Evolutionary conservation across 1,139 yeast species (phyloP).

Genomic region (Blastobotrys buckinghamii): DNA sequence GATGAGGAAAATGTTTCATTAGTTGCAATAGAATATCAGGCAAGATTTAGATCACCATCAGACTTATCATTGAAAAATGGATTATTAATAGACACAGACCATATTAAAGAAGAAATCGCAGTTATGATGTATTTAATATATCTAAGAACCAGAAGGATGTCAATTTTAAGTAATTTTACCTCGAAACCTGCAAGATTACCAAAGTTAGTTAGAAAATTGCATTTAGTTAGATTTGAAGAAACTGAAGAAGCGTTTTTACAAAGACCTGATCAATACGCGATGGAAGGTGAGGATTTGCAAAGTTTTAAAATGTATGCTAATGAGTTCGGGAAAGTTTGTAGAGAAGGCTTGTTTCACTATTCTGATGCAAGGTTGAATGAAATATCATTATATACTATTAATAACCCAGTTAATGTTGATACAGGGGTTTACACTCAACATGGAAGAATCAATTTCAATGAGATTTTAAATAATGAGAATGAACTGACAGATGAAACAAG

Average conservation of each 20-base stretch:
- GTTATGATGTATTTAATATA: background rate
- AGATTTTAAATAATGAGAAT: no score
- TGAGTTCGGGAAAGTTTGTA: background rate
- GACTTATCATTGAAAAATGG: background rate
- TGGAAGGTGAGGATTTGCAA: no score
- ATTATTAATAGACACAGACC: background rate
- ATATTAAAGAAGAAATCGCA: background rate
- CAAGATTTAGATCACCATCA: constrained; percentile 2
- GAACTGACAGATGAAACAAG: no score
- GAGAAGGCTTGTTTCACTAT: background rate
- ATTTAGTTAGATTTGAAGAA: no score
- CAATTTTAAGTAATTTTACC: no score
- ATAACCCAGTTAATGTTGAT: no score
- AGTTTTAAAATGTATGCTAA: no score
- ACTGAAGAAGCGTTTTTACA: no score
- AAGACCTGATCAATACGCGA: no score
- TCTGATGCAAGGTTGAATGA: background rate
- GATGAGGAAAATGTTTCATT: no score
- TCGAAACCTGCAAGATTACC: background rate
- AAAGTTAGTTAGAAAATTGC: background rate
- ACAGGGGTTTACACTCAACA: no score
- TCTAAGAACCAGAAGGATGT: background rate
- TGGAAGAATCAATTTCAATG: no score
- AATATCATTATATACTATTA: background rate
- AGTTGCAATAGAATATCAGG: background rate